phyloP scores from a whole-genome alignment of 176 grass and related monocot species.

The Aechmea fasciata region DNA sequence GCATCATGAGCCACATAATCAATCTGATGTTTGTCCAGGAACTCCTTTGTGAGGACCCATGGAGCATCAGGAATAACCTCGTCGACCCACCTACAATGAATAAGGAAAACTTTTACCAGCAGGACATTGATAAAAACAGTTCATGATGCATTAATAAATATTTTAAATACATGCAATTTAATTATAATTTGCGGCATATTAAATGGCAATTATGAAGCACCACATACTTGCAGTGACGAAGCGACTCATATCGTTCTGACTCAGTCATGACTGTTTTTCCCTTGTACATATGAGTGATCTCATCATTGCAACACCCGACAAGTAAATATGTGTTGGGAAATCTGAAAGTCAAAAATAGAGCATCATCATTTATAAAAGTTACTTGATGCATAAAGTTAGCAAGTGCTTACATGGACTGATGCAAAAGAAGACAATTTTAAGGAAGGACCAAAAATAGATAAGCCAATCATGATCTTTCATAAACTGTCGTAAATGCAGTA shows the following conservation, averaged over 20 bases:
- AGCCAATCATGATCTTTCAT: too few species aligned
- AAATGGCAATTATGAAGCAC: neutral
- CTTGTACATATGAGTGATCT: conserved; percentile 73
- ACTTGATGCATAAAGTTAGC: too few species aligned
- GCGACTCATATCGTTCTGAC: conserved; percentile 84
- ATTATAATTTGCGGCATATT: neutral
- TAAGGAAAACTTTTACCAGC: neutral
- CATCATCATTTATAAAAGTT: too few species aligned
- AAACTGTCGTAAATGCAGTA: too few species aligned
- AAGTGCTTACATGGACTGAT: too few species aligned
- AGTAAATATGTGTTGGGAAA: conserved; percentile 94
- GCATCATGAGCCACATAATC: conserved; percentile 89
- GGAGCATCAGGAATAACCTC: conserved; percentile 97
- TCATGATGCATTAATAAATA: neutral
- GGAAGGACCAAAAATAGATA: too few species aligned
- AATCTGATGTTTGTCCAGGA: conserved; percentile 76
- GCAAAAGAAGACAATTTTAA: too few species aligned
- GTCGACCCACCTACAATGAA: conserved; percentile 70
- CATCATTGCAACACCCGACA: conserved; percentile 85
- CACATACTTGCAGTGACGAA: conserved; percentile 90
- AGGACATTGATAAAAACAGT: neutral
- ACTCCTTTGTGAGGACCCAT: conserved; percentile 87
- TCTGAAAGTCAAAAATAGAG: conserved; percentile 27
- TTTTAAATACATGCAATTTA: neutral
- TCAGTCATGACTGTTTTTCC: conserved; percentile 97